Conservation (phyloP, 2,329 filamentous ascomycete genomes). For the Lasiodiplodia citricola region DNA sequence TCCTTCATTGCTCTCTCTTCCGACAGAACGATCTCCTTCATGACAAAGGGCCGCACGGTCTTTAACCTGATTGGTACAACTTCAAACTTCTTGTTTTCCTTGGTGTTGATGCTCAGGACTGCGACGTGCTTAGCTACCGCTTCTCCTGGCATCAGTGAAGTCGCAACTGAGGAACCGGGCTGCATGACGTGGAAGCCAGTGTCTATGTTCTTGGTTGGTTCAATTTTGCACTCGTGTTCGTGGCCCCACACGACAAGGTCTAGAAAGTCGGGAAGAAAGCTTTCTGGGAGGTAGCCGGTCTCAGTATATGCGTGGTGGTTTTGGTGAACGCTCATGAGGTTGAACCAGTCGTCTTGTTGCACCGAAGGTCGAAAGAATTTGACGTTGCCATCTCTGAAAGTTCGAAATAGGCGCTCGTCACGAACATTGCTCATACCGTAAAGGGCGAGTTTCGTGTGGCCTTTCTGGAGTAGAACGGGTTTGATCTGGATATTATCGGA, state of each 20-base stretch:
- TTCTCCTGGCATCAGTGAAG: conserved; percentile 87
- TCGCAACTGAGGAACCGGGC: conserved; percentile 93
- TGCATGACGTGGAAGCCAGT: conserved; percentile 96
- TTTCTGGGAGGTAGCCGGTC: conserved; percentile 93
- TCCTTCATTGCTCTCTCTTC: conserved; percentile 78
- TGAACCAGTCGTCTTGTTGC: conserved; percentile 92
- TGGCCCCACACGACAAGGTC: conserved; percentile 96
- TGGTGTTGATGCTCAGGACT: conserved; percentile 82
- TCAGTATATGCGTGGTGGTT: conserved; percentile 93
- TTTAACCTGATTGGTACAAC: conserved; percentile 83
- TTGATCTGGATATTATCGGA: conserved; percentile 93
- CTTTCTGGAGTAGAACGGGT: conserved; percentile 91
- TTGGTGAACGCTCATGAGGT: conserved; percentile 91
- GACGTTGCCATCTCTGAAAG: conserved; percentile 90
- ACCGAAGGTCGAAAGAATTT: conserved; percentile 86
- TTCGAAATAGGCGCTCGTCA: conserved; percentile 92
- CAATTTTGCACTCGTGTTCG: conserved; percentile 93
- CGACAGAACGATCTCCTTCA: conserved; percentile 77
- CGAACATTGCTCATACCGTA: conserved; percentile 96
- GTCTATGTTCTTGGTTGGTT: conserved; percentile 81
- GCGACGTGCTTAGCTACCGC: conserved; percentile 90
- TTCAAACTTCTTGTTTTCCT: conserved; percentile 79
- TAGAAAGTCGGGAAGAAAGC: conserved; percentile 87
- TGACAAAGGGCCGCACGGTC: conserved; percentile 88
- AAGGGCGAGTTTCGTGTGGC: conserved; percentile 86